Evolutionary conservation across 139 green algal genomes (phyloP), one percentile per base, ranked within the genome.

Genomic region (Eudorina sp.): DNA sequence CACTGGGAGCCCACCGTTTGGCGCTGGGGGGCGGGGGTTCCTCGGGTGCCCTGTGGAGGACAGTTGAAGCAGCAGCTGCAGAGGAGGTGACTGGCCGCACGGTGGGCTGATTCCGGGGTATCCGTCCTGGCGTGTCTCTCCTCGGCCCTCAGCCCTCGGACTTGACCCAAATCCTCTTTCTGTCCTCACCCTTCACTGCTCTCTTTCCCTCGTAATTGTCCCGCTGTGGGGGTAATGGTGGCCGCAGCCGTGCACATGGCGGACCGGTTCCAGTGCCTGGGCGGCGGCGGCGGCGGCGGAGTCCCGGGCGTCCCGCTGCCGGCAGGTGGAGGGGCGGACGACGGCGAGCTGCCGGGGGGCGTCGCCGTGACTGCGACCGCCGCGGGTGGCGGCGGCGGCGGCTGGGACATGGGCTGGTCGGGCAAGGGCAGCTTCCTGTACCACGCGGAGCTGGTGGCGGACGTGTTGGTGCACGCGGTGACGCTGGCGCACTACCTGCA

Each of bases 401-500:
- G 84, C 36, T 76, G 84, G 69, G 51, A 76, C 51, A 25, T 79
- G 48, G 43, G 85, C 45, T 60, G 41, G 45, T 45, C 40, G 40
- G 11, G 85, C 45, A 72, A 60, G 36, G 85, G 85, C 53, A 60
- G 79, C 69, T 45, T 78, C 3, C 78, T 78, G 75, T 89, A 88
- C 43, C 66, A 91, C 66, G 72, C 62, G 34, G 89, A 93, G 84
- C 84, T 94, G 40, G 85, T 85, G 11, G 70, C 79, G 4, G 93
- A 94, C 68, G 6, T 94, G 40, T 11, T 86, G 27, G 68, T 91
- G 18, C 90, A 94, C 69, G 43, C 41, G 5, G 70, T 93, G 13
- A 94, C 91, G 9, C 84, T 95, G 23, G 48, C 55, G 36, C 91
- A 94, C 79, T 92, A 95, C 81, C 2, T 84, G 11, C 88, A 93